Evolutionary conservation across 192 early-diverging fungal species (phyloP), one percentile per base, ranked within the genome.

Genomic region (Chytriomyces sp.): DNA sequence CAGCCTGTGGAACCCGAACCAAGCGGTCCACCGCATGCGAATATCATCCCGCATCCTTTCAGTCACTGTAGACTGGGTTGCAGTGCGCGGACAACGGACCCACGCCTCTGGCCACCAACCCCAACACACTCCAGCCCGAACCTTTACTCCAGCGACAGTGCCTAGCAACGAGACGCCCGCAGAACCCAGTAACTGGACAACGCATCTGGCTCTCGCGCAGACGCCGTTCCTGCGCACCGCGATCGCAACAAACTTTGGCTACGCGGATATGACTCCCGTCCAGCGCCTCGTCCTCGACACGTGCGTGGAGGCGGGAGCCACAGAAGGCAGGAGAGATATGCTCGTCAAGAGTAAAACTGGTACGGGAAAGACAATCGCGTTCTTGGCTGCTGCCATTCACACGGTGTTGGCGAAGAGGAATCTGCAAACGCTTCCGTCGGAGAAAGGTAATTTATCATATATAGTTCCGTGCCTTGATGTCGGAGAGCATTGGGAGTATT

Each of bases 321-420:
- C 38, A 71, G 32, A 75, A 73, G 7, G 31, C 10, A 30, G 52
- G 36, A 22, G 65, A 12, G 97, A 99, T 73, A 83, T 98, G 65
- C 89, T 99, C 79, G 92, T 97, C 67, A 91, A 94, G 69, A 94
- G 96, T 7, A 96, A 98, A 80, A 99, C 97, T 12, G 97, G 97
- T 73, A 97, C 96, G 0, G 97, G 97, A 49, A 99, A 99, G 78
- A 99, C 95, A 0, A 78, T 94, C 22, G 97, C 94, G n/a, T 99
- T 99, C 64, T 77, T 99, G 75, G 85, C 94, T 34, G 91, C 95
- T 6, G 93, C 94, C 1, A 66, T 98, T 25, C 91, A 98, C 61
- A 85, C 90, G 33, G 79, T 91, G 0, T 33, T 89, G 34, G 72
- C 78, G 26, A 83, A 89, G 59, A 75, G 77, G 17, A 75, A 79